Base-by-base conservation (phyloP, 1,284 basidiomycete genomes). In the Farysia itapuensis region DNA sequence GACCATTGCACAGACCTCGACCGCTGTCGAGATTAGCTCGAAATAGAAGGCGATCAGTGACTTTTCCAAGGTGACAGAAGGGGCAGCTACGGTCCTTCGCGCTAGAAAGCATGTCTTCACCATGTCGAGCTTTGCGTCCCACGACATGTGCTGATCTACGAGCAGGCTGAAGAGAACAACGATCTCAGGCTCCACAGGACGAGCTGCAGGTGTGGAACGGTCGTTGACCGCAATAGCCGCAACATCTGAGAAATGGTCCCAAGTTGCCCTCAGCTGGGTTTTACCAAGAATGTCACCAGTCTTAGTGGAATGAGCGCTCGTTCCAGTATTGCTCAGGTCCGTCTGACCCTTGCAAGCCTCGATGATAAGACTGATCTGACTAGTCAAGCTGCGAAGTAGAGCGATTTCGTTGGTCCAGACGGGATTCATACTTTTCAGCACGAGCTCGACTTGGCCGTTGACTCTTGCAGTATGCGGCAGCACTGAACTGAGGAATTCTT, bases 361-460 rank as follows among this genome's bases (percentile, higher is more conserved):
- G 12, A 44, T 38, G 23, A 53, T 54, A 43, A 60, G 39, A n/a
- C 44, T 43, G 21, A 61, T 51, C 18, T 61, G 58, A 12, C 51
- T 47, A 29, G 39, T 48, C 11, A 61, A 24, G 1, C 46, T 45
- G 35, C 51, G 58, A 22, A 61, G 30, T 23, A 61, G 51, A 1
- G 51, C 51, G 14, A 61, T 61, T 34, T 61, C 58, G 32, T 49
- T 51, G 32, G 54, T 56, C 58, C 58, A 61, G 12, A 51, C 47
- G 23, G 58, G 58, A 15, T 61, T 56, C 58, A 61, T 54, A 6
- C 47, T 43, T 4, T 41, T 39, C 1, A 56, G 44, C 8, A 56
- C 52, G 2, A 44, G 25, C 20, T 56, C 51, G 25, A 56, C 39
- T 15, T 51, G 42, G 13, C 20, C 16, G 26, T 31, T 44, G 39